Percentiles rank a stretch among this genome's conserved stretches.
phyloP scores from a whole-genome alignment of 371 early-diverging fungal species.

The Synchytrium microbalum region DNA sequence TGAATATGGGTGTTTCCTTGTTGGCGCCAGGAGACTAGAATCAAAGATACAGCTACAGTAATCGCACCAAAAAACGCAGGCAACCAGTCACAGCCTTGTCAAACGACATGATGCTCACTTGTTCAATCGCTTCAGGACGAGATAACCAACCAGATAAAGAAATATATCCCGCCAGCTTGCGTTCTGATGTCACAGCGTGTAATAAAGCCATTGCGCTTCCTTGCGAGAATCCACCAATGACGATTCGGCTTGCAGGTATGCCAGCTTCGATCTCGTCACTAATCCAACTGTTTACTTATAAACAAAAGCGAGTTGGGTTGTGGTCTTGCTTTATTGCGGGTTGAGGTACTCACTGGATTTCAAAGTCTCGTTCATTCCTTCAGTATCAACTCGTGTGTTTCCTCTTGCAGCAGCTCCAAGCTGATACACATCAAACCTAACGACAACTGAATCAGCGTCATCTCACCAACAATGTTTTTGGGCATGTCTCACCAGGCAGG shows the following conservation, averaged over 20 bases:
- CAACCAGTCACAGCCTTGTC: too few species aligned
- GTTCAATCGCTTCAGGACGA: constrained; percentile 46
- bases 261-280: constrained; percentile 69
- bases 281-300: constrained; percentile 61
- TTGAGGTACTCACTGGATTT: constrained; percentile 34
- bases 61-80: not conserved
- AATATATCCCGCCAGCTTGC: constrained; percentile 53
- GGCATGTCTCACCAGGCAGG: constrained; percentile 53
- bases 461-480: too few species aligned
- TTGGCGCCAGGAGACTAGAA: constrained; percentile 11
- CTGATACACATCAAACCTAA: constrained; percentile 61
- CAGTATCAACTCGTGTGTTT: constrained; percentile 45
- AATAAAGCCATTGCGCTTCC: constrained; percentile 56
- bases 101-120: constrained; percentile 32
- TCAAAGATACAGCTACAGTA: not conserved
- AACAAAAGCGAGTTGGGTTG: too few species aligned
- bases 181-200: constrained; percentile 63
- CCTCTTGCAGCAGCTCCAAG: constrained; percentile 49
- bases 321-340: too few species aligned
- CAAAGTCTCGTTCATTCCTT: constrained; percentile 68
- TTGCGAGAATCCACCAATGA: constrained; percentile 94
- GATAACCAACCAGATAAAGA: constrained; percentile 80
- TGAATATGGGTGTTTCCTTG: constrained; percentile 71
- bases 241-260: constrained; percentile 75
- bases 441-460: constrained; percentile 1